Evolutionary conservation across 352 stramenopile species (phyloP).

Genomic region (Blastocystis sp.): DNA sequence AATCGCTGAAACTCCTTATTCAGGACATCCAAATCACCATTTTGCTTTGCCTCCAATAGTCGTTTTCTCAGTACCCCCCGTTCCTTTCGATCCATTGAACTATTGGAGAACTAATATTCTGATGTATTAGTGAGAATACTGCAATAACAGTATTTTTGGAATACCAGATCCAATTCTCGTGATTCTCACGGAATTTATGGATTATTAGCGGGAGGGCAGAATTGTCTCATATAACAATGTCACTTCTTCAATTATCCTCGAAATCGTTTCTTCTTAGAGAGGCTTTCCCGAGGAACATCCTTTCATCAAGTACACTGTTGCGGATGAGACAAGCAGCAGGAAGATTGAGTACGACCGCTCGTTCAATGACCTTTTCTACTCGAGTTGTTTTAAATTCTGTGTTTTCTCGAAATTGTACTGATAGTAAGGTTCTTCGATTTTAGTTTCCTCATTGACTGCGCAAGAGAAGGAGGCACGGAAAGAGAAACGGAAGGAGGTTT

Average conservation of each 20-base stretch:
- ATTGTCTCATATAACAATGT: neutral
- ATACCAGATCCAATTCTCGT: too few species aligned
- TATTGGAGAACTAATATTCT: too few species aligned
- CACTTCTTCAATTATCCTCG: neutral
- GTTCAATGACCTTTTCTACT: neutral
- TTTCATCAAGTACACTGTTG: neutral
- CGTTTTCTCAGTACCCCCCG: neutral
- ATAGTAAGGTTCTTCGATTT: neutral
- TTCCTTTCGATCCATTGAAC: neutral
- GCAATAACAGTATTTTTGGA: too few species aligned
- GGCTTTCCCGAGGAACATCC: neutral
- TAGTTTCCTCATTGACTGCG: neutral
- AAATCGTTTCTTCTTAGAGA: neutral
- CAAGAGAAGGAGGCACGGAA: neutral
- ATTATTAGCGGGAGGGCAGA: too few species aligned
- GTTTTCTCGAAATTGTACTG: neutral
- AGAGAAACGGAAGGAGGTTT: neutral
- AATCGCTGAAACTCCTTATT: neutral
- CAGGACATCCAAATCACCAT: neutral
- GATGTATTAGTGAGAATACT: too few species aligned
- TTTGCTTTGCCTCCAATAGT: neutral
- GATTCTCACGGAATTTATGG: too few species aligned
- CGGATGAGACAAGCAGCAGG: neutral
- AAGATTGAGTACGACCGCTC: neutral
- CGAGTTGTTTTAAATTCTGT: neutral